Evolutionary conservation across 495 filamentous ascomycete species (phyloP), one percentile per base, ranked within the genome.

Genomic region (Cercophora newfieldiana): DNA sequence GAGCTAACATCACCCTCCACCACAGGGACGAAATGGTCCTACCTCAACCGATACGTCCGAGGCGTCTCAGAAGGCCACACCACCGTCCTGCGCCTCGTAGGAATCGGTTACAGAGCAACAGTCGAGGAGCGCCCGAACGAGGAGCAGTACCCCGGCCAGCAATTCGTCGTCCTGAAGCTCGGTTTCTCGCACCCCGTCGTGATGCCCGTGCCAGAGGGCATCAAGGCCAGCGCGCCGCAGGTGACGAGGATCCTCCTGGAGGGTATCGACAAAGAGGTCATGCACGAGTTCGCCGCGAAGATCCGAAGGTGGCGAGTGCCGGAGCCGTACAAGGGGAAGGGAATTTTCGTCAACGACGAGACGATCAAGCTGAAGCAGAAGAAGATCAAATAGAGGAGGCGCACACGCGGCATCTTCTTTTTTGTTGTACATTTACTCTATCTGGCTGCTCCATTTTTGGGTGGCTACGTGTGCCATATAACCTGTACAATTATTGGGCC

Each of bases 301-400:
- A 94, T 99, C 65, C 81, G 92, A 64, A 85, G 80, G 72, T 99
- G 95, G 95, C 88, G 96, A 77, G 83, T 81, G 66, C 95, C 95
- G 47, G 95, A 99, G 79, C 95, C 96, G 58, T 99, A 98, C 80
- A 99, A 99, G 88, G 95, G 95, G 61, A 97, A 99, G 87, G 95
- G 95, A 73, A 97, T 99, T 68, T 99, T 98, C 71, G 86, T 98
- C 64, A 94, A 97, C 75, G 91, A 91, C 56, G 94, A 99, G 84
- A 97, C 93, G 3, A 97, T 99, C 83, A 94, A 89, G 85, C 77
- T 99, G 76, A 99, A 99, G 87, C 87, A 91, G 65, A 97, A 96
- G 89, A 99, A 98, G 89, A 96, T 98, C 79, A 97, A 97, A 85
- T 99, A 88, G 82, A 80, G 28, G 61, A 1, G n/a, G n/a, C 10